Base-by-base conservation (phyloP, 202 grass and related monocot species). In the Zoysia matrella region DNA sequence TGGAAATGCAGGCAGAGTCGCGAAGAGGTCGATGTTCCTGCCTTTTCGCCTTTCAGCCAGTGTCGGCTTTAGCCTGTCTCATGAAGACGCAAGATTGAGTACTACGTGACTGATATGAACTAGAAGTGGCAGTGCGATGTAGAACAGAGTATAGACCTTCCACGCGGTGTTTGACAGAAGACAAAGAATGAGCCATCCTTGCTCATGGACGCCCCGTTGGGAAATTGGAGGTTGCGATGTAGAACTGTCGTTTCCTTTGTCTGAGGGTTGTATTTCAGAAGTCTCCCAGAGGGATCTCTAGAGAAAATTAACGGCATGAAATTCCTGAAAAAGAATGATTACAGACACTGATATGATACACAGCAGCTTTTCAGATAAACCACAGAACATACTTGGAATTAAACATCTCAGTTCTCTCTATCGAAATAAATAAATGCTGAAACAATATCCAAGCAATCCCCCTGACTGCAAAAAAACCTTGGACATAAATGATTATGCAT, bases 41-140 rank as follows among this genome's bases (percentile, higher is more conserved):
- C 90, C 53, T 92, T 97, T 68, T 94, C 88, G 10, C 94, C 94
- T 84, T 94, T 97, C 75, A 97, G 58, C 94, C 92, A 97, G 84
- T 94, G 94, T 80, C 86, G 89, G 63, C 62, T 91, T 76, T 36
- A 97, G 80, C 75, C 94, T 97, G 63, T 52, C 6, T 74, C 71
- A 63, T 12, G 1, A 83, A 85, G 56, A 72, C 52, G 46, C 7
- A 73, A 8, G 9, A 65, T 41, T 74, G 9, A 70, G 49, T 84
- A 43, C 11, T 36, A 36, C 30, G 30, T 36, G 30, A 36, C 36
- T 41, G 39, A 44, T 49, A 49, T 47, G 41, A 30, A 8, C 57
- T 11, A 66, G 50, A 85, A 47, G 12, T 30, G 1, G 12, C 44
- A 46, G 72, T 36, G 13, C 78, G 51, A 82, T 71, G 60, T 65